Percentiles rank a stretch among this genome's conserved stretches.
These are phyloP conservation scores for Syzygium aqueum DNA, from an alignment of 345 rosid genomes.

Conservation along the genomic window DNA sequence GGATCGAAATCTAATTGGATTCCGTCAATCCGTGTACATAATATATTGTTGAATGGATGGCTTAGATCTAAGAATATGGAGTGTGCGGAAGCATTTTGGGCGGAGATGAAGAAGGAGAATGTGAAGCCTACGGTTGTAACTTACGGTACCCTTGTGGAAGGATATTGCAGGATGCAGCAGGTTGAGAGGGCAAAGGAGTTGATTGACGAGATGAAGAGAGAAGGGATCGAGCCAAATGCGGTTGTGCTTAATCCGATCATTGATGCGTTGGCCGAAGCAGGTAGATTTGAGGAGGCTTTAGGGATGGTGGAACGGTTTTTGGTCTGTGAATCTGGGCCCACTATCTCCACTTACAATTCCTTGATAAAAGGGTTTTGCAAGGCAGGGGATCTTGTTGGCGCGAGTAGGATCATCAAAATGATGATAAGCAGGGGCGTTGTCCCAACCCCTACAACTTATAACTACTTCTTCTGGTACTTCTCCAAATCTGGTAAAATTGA, in stretches of 20 bases:
- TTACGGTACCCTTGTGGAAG: conserved; percentile 77
- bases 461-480: conserved; percentile 67
- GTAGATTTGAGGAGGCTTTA: conserved; percentile 57
- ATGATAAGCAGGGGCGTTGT: conserved; percentile 59
- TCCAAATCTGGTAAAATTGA: conserved; percentile 47
- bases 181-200: conserved; percentile 58
- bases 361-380: conserved; percentile 71
- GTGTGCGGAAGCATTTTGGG: conserved; percentile 69
- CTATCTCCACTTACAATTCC: conserved; percentile 67
- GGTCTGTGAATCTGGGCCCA: conserved; percentile 60
- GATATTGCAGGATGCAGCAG: conserved; percentile 59
- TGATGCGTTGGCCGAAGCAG: conserved; percentile 71
- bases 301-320: conserved; percentile 65
- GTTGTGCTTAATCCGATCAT: conserved; percentile 61
- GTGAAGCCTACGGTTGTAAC: conserved; percentile 58
- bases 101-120: conserved; percentile 43
- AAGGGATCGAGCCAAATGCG: conserved; percentile 44
- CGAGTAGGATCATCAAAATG: conserved; percentile 63
- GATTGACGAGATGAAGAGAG: conserved; percentile 61
- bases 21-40: conserved; percentile 53
- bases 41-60: conserved; percentile 81
- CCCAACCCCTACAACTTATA: conserved; percentile 70
- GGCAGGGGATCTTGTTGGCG: conserved; percentile 58
- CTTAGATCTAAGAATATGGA: conserved; percentile 53
- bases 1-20: conserved; percentile 29